phyloP scores from a whole-genome alignment of 2,329 filamentous ascomycete species.

The Thelonectria discophora region DNA sequence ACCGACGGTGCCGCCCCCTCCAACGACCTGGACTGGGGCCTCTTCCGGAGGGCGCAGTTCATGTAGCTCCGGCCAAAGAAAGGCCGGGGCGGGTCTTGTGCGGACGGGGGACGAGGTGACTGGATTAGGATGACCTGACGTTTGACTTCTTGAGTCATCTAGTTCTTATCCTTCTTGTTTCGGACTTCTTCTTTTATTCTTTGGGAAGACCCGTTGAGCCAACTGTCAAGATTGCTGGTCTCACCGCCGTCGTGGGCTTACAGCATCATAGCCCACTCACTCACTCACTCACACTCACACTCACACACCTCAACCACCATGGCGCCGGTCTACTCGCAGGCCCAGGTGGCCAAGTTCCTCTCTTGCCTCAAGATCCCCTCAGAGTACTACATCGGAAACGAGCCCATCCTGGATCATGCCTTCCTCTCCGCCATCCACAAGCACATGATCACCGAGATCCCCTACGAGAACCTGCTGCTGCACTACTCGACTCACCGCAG shows the following conservation, averaged over 20 bases:
- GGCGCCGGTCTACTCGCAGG: constrained; percentile 41
- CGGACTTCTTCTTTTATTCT: constrained; percentile 10
- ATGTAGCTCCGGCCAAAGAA: background rate
- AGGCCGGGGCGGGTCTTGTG: constrained; percentile 8
- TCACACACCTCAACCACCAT: constrained; percentile 26
- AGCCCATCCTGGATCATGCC: constrained; percentile 41
- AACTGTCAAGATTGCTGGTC: background rate
- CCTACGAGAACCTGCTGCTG: constrained; percentile 65
- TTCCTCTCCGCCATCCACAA: constrained; percentile 52
- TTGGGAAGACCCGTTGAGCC: background rate
- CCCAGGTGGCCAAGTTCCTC: constrained; percentile 44
- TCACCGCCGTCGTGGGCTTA: constrained; percentile 2
- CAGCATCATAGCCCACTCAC: background rate
- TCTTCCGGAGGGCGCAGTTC: constrained; percentile 24
- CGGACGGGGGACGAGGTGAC: background rate
- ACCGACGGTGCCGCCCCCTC: constrained; percentile 6
- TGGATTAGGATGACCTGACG: constrained; percentile 29
- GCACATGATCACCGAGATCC: constrained; percentile 60
- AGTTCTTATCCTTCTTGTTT: background rate
- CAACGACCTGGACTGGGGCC: constrained; percentile 10
- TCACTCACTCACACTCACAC: constrained; percentile 3
- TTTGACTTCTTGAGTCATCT: background rate
- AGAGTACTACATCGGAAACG: constrained; percentile 40
- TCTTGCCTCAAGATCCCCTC: constrained; percentile 40
- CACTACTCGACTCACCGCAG: constrained; percentile 57